phyloP scores from a whole-genome alignment of 202 grass and related monocot species.

The Miscanthus sacchariflorus region DNA sequence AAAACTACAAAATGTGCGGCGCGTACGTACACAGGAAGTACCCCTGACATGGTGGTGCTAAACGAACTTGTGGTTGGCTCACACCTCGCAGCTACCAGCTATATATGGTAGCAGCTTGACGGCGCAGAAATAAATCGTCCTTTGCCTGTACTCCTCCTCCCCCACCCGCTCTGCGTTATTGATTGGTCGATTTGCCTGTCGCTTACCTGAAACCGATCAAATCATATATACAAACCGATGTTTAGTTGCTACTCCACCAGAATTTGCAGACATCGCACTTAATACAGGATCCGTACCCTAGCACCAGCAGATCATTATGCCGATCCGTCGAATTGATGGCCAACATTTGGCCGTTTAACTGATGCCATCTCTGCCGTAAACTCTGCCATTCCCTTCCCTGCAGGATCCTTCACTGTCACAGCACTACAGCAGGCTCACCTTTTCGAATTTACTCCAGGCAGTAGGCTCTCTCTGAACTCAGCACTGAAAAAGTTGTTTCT shows the following conservation, averaged over 20 bases:
- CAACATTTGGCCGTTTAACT: conserved; percentile 18
- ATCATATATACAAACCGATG: not conserved
- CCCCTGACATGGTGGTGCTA: not conserved
- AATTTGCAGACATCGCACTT: not conserved
- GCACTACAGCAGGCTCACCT: not conserved
- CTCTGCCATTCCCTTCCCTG: not conserved
- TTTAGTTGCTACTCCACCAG: not conserved
- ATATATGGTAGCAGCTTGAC: not conserved
- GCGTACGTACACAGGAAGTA: conserved; percentile 27
- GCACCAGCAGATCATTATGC: not conserved
- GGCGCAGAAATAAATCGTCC: conserved; percentile 9
- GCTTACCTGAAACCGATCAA: conserved; percentile 4
- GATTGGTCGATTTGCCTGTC: conserved; percentile 25
- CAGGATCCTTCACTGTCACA: not conserved
- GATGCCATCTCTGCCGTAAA: not conserved
- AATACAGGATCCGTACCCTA: conserved; percentile 27
- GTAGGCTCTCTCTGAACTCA: too few species aligned
- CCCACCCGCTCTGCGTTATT: not conserved
- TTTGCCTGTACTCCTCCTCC: not conserved
- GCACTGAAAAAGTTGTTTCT: not conserved
- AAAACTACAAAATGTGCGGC: not conserved
- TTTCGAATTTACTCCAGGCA: conserved; percentile 15
- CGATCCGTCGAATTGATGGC: not conserved
- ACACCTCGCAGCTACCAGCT: not conserved
- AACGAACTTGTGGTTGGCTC: conserved; percentile 1